Percentiles rank a stretch among this genome's conserved stretches.
Evolutionary conservation across 345 rosid species (phyloP).

Genomic region (Lepidium aucheri): DNA sequence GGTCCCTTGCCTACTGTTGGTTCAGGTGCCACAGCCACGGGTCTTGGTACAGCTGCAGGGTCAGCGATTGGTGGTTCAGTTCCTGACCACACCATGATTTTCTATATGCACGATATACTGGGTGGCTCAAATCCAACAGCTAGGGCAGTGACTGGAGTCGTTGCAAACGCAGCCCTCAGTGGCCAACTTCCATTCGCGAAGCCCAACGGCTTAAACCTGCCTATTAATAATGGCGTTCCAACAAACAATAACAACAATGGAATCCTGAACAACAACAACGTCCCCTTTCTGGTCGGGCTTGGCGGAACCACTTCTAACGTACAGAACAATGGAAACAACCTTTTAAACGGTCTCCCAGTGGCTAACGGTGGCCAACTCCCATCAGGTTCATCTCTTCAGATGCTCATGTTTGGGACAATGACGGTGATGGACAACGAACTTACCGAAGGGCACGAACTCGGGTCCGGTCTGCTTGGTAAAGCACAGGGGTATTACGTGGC

Average conservation of each 20-base stretch:
- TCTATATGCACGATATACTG: slow-evolving; percentile 78
- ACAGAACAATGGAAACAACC: slow-evolving; percentile 48
- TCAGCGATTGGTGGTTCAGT: slow-evolving; percentile 5
- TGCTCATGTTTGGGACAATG: slow-evolving; percentile 77
- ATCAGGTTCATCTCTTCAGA: slow-evolving; percentile 39
- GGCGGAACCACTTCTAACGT: slow-evolving; percentile 45
- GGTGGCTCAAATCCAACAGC: slow-evolving; percentile 74
- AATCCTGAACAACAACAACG: slow-evolving; percentile 63
- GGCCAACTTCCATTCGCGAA: slow-evolving; percentile 89
- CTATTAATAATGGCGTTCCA: slow-evolving; percentile 51
- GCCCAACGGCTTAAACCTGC: slow-evolving; percentile 66
- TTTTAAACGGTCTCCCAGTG: slow-evolving; percentile 32
- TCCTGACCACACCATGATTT: slow-evolving; percentile 31
- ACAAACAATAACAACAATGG: slow-evolving; percentile 50
- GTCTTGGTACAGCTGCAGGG: slow-evolving; percentile 7
- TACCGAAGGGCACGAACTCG: slow-evolving; percentile 57
- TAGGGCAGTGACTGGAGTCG: slow-evolving; percentile 58
- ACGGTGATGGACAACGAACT: slow-evolving; percentile 70
- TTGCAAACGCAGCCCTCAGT: slow-evolving; percentile 46
- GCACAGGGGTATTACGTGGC: slow-evolving; percentile 78
- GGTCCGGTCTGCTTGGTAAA: slow-evolving; percentile 60
- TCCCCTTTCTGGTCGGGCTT: slow-evolving; percentile 66
- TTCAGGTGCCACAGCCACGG: slow-evolving; percentile 9
- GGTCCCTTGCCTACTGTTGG: slow-evolving; percentile 19
- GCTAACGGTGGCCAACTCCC: slow-evolving; percentile 47